Base-by-base conservation (phyloP, 352 stramenopile species). In the Phytophthora macrochlamydospora region DNA sequence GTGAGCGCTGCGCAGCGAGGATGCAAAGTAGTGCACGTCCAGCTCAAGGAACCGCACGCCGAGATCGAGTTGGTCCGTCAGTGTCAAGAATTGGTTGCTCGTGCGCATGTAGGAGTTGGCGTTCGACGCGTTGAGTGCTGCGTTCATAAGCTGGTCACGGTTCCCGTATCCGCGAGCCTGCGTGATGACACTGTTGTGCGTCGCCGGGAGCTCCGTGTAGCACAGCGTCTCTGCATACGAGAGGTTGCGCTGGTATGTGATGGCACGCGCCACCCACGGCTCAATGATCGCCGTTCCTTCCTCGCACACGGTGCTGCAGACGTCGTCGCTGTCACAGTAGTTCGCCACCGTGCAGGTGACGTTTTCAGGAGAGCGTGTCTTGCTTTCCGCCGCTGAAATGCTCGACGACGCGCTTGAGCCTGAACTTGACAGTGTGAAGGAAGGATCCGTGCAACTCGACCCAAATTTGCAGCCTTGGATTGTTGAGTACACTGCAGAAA, bases 121-220 rank as follows among this genome's bases (percentile, higher is more conserved):
- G 31, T 89, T 82, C 11, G 57, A 81, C 7, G 68, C 62, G 43
- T 89, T 82, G 8, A 92, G 62, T 11, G 73, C 61, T 3, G 62
- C 69, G 56, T 91, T 87, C 42, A 87, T 75, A 35, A 93, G 66
- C 65, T 93, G 85, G 58, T 91, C 83, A 33, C 83, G 81, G 56
- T 90, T 88, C 33, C 81, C 83, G 57, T 87, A 92, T 35, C 83
- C 85, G 29, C 68, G 70, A 2, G 81, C 81, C 33, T 76, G 62
- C 1, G 82, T 90, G 44, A 83, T 93, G 24, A 76, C 83, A 46
- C 77, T 89, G 67, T 95, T 95, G 76, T 95, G 87, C 8, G 85
- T 90, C 2, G 65, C 87, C 0, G 80, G 73, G 2, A 93, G 70
- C 55, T 93, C 81, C 8, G 83, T 74, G 46, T 78, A 80, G 60